Evolutionary conservation across 805 yeast genomes (phyloP).

Genomic region (Cyberlindnera petersonii): DNA sequence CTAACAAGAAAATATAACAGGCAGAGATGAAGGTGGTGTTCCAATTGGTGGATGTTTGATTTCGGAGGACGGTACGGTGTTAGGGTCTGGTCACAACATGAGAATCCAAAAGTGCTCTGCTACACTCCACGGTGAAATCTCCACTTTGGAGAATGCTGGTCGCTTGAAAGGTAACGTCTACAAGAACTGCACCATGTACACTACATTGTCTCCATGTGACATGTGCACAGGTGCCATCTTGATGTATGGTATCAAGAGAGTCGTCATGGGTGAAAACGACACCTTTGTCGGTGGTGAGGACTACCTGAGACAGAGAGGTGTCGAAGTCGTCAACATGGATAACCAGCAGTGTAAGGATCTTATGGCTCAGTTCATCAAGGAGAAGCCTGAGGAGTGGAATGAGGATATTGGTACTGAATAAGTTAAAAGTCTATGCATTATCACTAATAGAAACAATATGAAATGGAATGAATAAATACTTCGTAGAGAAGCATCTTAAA

Average conservation of each 20-base stretch:
- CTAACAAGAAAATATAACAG: conserved; percentile 2
- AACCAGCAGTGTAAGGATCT: conserved; percentile 60
- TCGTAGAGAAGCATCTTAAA: neutral
- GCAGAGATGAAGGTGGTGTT: conserved; percentile 73
- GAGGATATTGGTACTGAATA: conserved; percentile 66
- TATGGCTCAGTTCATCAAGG: conserved; percentile 75
- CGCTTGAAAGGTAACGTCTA: conserved; percentile 76
- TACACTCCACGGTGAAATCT: conserved; percentile 87
- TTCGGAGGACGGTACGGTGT: conserved; percentile 68
- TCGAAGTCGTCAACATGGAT: conserved; percentile 62
- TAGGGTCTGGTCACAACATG: conserved; percentile 89
- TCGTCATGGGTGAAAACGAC: conserved; percentile 84
- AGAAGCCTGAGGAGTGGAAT: conserved; percentile 74
- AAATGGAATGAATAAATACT: no score
- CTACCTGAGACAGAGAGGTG: conserved; percentile 60
- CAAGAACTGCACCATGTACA: conserved; percentile 80
- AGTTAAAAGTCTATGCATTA: no score
- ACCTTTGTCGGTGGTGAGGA: conserved; percentile 85
- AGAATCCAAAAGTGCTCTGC: conserved; percentile 83
- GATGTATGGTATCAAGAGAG: conserved; percentile 81
- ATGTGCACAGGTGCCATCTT: conserved; percentile 96
- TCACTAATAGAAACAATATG: no score
- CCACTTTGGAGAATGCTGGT: conserved; percentile 87
- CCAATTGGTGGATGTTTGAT: conserved; percentile 82
- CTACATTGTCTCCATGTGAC: conserved; percentile 87